A percentile compares a stretch with the other conserved stretches of the same genome.
phyloP scores from a whole-genome alignment of 768 basidiomycete species.

The Boletus rufocinnamomeus region DNA sequence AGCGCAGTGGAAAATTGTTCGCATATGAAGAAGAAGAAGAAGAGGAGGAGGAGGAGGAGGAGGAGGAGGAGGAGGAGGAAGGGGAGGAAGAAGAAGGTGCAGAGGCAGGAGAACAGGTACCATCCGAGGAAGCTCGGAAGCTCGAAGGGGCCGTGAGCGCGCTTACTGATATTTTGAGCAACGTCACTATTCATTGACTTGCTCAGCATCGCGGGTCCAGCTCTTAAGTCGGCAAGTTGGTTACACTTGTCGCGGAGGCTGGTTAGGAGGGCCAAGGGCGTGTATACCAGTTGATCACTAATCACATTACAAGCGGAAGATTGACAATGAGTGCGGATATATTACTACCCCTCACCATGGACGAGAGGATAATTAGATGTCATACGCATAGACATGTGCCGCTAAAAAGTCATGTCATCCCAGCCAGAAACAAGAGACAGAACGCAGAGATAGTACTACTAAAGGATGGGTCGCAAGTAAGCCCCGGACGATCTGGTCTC shows the following conservation, averaged over 20 bases:
- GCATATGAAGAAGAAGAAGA: constrained; percentile 81
- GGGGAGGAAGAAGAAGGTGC: constrained; percentile 9
- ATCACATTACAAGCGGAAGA: constrained; percentile 13
- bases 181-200: constrained; percentile 51
- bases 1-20: constrained; percentile 66
- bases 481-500: background rate
- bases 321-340: constrained; percentile 1
- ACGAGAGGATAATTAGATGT: constrained; percentile 1
- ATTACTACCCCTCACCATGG: constrained; percentile 1
- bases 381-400: background rate
- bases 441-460: background rate
- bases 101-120: constrained; percentile 23
- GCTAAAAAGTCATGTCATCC: background rate
- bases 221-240: background rate
- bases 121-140: constrained; percentile 28
- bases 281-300: constrained; percentile 29
- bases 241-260: constrained; percentile 2
- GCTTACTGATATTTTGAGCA: constrained; percentile 67
- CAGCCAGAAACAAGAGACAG: background rate
- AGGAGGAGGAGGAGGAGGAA: constrained; percentile 50
- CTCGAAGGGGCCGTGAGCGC: constrained; percentile 48
- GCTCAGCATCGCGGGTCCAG: background rate
- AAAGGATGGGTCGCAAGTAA: background rate
- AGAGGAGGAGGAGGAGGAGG: constrained; percentile 66
- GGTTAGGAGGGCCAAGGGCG: background rate